Evolutionary conservation across 768 basidiomycete species (phyloP).

Genomic region (Rhizopogon vulgaris): DNA sequence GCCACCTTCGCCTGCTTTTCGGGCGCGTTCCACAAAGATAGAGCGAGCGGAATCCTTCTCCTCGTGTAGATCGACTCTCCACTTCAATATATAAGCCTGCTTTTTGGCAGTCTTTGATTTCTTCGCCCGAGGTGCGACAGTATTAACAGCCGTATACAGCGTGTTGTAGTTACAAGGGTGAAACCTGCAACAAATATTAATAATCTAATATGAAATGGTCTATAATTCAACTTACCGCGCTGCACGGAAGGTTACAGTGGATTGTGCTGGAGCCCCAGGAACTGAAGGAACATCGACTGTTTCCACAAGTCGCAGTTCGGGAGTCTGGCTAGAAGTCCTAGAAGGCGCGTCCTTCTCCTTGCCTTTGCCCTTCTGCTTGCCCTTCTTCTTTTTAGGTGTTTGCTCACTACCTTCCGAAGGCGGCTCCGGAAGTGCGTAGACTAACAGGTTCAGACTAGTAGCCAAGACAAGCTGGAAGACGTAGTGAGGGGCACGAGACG

Average conservation of each 20-base stretch:
- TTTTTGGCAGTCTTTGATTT: slow-evolving; percentile 48
- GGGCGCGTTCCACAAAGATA: slow-evolving; percentile 46
- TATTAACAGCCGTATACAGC: slow-evolving; percentile 71
- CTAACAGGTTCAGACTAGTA: slow-evolving; percentile 55
- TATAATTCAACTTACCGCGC: slow-evolving; percentile 37
- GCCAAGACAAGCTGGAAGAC: slow-evolving; percentile 53
- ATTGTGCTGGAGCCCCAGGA: slow-evolving; percentile 37
- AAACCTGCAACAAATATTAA: slow-evolving; percentile 36
- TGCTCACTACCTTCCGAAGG: slow-evolving; percentile 6
- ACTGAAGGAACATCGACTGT: slow-evolving; percentile 51
- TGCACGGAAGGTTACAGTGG: slow-evolving; percentile 51
- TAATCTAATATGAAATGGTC: slow-evolving; percentile 1
- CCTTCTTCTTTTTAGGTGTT: slow-evolving; percentile 27
- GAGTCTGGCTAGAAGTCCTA: slow-evolving; percentile 8
- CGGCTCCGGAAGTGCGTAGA: slow-evolving; percentile 49
- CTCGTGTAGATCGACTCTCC: slow-evolving; percentile 56
- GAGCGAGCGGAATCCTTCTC: slow-evolving; percentile 61
- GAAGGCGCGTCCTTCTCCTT: slow-evolving; percentile 39
- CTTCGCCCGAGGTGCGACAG: slow-evolving; percentile 51
- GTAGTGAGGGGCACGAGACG: background rate
- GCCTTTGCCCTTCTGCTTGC: slow-evolving; percentile 24
- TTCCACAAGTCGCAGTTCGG: slow-evolving; percentile 36
- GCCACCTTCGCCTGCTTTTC: slow-evolving; percentile 73
- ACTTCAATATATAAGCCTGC: slow-evolving; percentile 63
- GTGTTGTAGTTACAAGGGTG: slow-evolving; percentile 45